Evolutionary conservation across 2,329 filamentous ascomycete genomes (phyloP).

Genomic region (Claviceps maximensis): DNA sequence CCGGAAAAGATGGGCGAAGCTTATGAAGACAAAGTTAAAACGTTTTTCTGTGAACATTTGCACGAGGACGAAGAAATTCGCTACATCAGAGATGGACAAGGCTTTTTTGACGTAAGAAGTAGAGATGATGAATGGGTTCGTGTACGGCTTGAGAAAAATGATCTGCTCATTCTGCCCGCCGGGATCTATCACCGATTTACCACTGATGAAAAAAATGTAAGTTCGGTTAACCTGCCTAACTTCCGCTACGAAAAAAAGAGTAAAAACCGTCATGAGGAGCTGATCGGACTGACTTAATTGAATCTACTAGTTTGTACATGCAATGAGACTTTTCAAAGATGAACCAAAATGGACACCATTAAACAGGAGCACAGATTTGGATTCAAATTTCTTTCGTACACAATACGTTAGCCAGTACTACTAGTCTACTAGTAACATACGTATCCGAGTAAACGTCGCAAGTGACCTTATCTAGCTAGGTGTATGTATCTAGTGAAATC

Average conservation of each 20-base stretch:
- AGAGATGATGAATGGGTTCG: slow-evolving; percentile 79
- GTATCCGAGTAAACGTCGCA: background rate
- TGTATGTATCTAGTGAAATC: too few species aligned
- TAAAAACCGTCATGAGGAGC: too few species aligned
- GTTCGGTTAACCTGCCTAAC: slow-evolving; percentile 16
- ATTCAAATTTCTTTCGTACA: slow-evolving; percentile 65
- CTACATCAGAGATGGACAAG: slow-evolving; percentile 77
- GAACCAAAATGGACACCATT: slow-evolving; percentile 97
- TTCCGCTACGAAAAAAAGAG: background rate
- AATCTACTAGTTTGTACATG: slow-evolving; percentile 65
- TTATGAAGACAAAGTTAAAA: slow-evolving; percentile 89
- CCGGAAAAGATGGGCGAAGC: slow-evolving; percentile 70
- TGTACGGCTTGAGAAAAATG: slow-evolving; percentile 69
- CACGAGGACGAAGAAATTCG: slow-evolving; percentile 98
- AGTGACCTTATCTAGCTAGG: background rate
- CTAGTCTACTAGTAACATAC: background rate
- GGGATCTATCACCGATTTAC: slow-evolving; percentile 98
- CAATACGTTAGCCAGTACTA: slow-evolving; percentile 50
- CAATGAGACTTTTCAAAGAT: slow-evolving; percentile 94
- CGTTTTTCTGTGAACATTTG: slow-evolving; percentile 88
- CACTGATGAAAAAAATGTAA: slow-evolving; percentile 78
- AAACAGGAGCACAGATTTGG: slow-evolving; percentile 65
- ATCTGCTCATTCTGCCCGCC: slow-evolving; percentile 84
- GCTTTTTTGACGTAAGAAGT: slow-evolving; percentile 86
- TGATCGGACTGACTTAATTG: slow-evolving; percentile 1